phyloP scores from a whole-genome alignment of 2,329 filamentous ascomycete genomes.

The Aspergillus hortae region DNA sequence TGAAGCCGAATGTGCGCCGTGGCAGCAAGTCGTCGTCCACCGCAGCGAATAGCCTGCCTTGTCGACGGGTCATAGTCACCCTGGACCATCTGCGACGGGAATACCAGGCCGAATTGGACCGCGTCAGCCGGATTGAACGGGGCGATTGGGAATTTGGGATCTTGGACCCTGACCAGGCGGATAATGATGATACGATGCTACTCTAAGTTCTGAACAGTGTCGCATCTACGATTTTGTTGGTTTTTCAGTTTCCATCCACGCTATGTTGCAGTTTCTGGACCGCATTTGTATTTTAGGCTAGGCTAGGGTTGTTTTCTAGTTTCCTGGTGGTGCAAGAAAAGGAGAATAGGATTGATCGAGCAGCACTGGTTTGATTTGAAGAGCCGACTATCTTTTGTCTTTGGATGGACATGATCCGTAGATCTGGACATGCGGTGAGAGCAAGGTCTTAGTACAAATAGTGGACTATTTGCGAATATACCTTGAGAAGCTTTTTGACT shows the following conservation, averaged over 20 bases:
- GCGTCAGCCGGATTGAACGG: constrained; percentile 80
- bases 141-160: constrained; percentile 77
- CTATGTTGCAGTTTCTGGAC: neutral
- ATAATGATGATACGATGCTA: constrained; percentile 37
- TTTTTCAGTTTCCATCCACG: neutral
- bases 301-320: constrained; percentile 1
- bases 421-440: no score
- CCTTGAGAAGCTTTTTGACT: no score
- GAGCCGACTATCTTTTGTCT: neutral
- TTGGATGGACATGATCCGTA: neutral
- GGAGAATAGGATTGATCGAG: neutral
- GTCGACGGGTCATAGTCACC: constrained; percentile 74
- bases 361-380: neutral
- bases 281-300: constrained; percentile 9
- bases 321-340: constrained; percentile 1
- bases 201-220: constrained; percentile 14
- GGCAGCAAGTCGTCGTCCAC: constrained; percentile 20
- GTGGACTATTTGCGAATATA: no score
- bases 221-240: constrained; percentile 2
- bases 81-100: constrained; percentile 81
- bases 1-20: constrained; percentile 17
- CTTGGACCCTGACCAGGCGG: constrained; percentile 21
- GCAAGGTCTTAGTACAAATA: no score
- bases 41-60: constrained; percentile 11
- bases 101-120: constrained; percentile 86